phyloP scores from a whole-genome alignment of 306 rosid genomes.

The Malus asiatica region DNA sequence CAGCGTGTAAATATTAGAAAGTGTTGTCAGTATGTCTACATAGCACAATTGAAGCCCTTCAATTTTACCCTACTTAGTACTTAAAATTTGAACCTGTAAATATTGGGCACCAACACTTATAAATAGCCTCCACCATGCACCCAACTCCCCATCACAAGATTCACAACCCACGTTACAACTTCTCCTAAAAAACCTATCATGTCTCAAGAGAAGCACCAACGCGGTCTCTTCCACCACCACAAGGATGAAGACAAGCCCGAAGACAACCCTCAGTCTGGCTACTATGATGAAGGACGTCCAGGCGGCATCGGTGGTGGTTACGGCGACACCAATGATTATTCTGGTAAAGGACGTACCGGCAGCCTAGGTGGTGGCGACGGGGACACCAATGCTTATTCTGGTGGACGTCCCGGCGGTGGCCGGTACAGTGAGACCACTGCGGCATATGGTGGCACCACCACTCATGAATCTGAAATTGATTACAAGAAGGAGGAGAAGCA shows the following conservation, averaged over 20 bases:
- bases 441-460: background rate
- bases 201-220: conserved; percentile 54
- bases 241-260: conserved; percentile 31
- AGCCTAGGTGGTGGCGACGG: background rate
- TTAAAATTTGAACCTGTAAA: background rate
- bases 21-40: too few species aligned
- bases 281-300: background rate
- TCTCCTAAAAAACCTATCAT: conserved; percentile 13
- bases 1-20: too few species aligned
- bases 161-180: background rate
- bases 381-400: background rate
- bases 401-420: background rate
- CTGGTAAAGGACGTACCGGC: background rate
- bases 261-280: background rate
- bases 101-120: background rate
- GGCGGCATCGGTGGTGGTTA: background rate
- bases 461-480: conserved; percentile 17
- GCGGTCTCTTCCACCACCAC: conserved; percentile 38
- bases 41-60: background rate
- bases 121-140: conserved; percentile 4
- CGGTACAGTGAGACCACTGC: background rate
- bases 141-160: background rate
- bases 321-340: background rate
- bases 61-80: too few species aligned
- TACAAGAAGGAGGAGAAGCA: conserved; percentile 67